A percentile compares a stretch with the other conserved stretches of the same genome.
phyloP scores from a whole-genome alignment of 768 basidiomycete species.

The Tylopilus subfusipes region DNA sequence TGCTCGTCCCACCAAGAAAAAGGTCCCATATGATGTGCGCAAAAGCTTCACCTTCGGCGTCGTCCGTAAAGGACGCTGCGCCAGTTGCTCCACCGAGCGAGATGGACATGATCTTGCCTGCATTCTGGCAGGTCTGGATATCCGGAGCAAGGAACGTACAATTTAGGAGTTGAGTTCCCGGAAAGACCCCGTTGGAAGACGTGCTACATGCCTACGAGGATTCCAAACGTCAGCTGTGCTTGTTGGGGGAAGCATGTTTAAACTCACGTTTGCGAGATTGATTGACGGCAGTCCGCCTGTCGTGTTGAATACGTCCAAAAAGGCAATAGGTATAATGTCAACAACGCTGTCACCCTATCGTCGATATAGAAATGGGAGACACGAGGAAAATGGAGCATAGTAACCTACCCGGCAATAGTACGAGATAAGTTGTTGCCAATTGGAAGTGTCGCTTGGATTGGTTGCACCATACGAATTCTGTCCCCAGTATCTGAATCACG shows the following conservation, averaged over 20 bases:
- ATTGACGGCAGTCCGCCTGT: slow-evolving; percentile 57
- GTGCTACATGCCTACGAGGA: slow-evolving; percentile 55
- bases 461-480: slow-evolving; percentile 38
- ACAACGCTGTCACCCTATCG: slow-evolving; percentile 54
- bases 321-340: slow-evolving; percentile 59
- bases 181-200: slow-evolving; percentile 53
- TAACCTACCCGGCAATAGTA: slow-evolving; percentile 31
- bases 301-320: slow-evolving; percentile 56
- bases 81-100: slow-evolving; percentile 67
- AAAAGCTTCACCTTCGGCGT: slow-evolving; percentile 54
- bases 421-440: slow-evolving; percentile 33
- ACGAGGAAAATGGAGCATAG: background rate
- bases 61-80: slow-evolving; percentile 55
- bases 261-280: slow-evolving; percentile 55
- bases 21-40: slow-evolving; percentile 66
- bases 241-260: background rate
- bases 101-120: slow-evolving; percentile 59
- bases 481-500: slow-evolving; percentile 30
- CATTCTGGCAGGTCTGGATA: slow-evolving; percentile 62
- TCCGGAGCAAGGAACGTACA: slow-evolving; percentile 59
- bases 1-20: slow-evolving; percentile 63
- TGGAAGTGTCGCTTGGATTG: slow-evolving; percentile 26
- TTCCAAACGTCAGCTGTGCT: background rate
- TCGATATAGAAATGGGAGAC: background rate
- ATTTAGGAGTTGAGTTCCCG: slow-evolving; percentile 60